Percentiles rank a stretch among this genome's conserved stretches.
Evolutionary conservation across 2,329 filamentous ascomycete genomes (phyloP).

Genomic region (Calonectria honghensis): DNA sequence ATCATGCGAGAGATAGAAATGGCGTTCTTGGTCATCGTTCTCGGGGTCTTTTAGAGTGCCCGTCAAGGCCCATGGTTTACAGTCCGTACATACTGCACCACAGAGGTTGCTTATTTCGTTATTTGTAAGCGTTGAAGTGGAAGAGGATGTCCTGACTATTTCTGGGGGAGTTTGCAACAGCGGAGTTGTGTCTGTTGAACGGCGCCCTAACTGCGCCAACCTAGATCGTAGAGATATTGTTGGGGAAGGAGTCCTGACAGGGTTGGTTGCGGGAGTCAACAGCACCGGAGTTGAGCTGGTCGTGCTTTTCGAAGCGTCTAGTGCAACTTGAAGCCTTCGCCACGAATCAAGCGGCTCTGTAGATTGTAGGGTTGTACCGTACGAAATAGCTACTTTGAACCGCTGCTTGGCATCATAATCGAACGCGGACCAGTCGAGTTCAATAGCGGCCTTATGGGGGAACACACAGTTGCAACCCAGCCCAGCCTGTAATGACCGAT

Average conservation of each 20-base stretch:
- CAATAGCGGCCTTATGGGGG: slow-evolving; percentile 28
- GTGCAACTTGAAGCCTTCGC: neutral
- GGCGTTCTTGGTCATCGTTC: neutral
- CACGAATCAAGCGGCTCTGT: slow-evolving; percentile 1
- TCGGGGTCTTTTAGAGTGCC: slow-evolving; percentile 12
- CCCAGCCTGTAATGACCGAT: neutral
- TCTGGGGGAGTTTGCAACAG: neutral
- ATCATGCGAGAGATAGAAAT: neutral
- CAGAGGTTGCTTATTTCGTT: neutral
- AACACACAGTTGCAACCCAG: slow-evolving; percentile 1
- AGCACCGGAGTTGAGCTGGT: neutral
- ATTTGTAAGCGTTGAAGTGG: neutral
- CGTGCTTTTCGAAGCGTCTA: neutral
- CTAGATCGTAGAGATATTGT: neutral
- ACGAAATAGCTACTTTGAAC: slow-evolving; percentile 22
- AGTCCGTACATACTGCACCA: neutral
- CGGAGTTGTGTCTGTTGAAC: neutral
- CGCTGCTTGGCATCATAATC: neutral
- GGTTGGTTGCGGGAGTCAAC: neutral
- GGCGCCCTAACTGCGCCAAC: neutral
- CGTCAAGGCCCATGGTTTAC: neutral
- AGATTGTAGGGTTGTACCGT: neutral
- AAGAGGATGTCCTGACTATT: neutral
- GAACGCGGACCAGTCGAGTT: slow-evolving; percentile 22
- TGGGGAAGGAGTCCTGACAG: neutral